Evolutionary conservation across 352 stramenopile species (phyloP), one percentile per base, ranked within the genome.

Genomic region (Globisporangium uncinulatum): DNA sequence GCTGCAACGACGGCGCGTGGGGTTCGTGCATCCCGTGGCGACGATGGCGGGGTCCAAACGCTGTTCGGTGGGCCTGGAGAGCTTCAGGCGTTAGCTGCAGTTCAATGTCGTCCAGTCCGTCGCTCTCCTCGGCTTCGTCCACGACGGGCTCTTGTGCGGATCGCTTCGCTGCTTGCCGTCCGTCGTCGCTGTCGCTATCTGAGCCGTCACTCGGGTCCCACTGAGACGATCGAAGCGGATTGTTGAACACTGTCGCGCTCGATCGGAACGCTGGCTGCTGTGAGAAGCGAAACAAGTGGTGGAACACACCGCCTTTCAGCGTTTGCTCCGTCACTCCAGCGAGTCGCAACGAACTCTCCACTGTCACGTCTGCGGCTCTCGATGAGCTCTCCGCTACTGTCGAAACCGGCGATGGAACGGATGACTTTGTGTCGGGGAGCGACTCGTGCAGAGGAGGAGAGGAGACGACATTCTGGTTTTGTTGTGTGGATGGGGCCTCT

Each of bases 131-230:
- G 10, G 56, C 56, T 0, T 60, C 51, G 14, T 31, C 3, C 3
- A 17, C 14, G 10, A 19, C 21, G 9, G 29, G 41, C 4, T 17
- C 32, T 13, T 10, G 13, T 13, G 17, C 14, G 6, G 36, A 15
- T 31, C 7, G 14, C 43, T 24, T 49, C 10, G 21, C 19, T 5
- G 19, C 9, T 14, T 6, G 21, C 3, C 11, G 8, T 14, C 34
- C 37, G 6, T 19, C 17, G 5, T 67, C 60, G 6, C 65, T 59
- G n/a, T 83, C 75, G 39, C 71, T 81, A n/a, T 75, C 74, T 8
- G 68, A 87, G 54, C 77, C 67, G 29, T 85, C 65, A 0, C 61
- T 61, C 6, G 69, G 66, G 44, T 67, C 62, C 71, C 71, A 83
- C 54, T 79, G 73, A n/a, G 57, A 46, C 15, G 49, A 54, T 8